phyloP scores from a whole-genome alignment of 1,139 yeast genomes.

The Meyerozyma athensensis region DNA sequence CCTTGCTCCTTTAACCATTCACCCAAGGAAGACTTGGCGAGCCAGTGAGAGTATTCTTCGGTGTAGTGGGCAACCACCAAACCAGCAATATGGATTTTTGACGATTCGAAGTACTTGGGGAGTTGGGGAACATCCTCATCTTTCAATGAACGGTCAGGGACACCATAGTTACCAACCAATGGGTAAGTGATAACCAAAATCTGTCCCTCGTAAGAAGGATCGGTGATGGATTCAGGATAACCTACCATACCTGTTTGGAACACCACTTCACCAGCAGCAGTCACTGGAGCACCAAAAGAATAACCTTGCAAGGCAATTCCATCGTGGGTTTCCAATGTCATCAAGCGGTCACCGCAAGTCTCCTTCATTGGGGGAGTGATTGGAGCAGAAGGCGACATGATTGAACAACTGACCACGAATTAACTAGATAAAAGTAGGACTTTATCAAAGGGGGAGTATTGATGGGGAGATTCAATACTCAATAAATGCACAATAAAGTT shows the following conservation, averaged over 20 bases:
- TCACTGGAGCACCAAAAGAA: slow-evolving; percentile 90
- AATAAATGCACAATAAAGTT: neutral
- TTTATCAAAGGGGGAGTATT: slow-evolving; percentile 2
- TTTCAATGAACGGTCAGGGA: slow-evolving; percentile 76
- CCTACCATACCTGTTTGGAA: slow-evolving; percentile 99
- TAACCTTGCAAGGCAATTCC: slow-evolving; percentile 91
- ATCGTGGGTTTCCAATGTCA: slow-evolving; percentile 89
- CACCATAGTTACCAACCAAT: slow-evolving; percentile 98
- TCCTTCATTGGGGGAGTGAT: slow-evolving; percentile 86
- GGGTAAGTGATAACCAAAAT: slow-evolving; percentile 96
- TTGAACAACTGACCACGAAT: slow-evolving; percentile 7
- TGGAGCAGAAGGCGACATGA: slow-evolving; percentile 51
- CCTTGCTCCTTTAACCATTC: slow-evolving; percentile 90
- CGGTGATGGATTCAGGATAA: slow-evolving; percentile 96
- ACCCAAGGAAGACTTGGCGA: slow-evolving; percentile 90
- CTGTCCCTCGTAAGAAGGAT: slow-evolving; percentile 98
- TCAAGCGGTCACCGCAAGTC: slow-evolving; percentile 65
- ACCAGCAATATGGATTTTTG: slow-evolving; percentile 92
- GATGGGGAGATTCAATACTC: slow-evolving; percentile 2
- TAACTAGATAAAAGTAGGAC: slow-evolving; percentile 1
- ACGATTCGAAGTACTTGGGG: slow-evolving; percentile 92
- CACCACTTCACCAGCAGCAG: slow-evolving; percentile 95
- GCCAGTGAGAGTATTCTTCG: slow-evolving; percentile 88
- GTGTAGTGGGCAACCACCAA: slow-evolving; percentile 96
- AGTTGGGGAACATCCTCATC: slow-evolving; percentile 73